Conservation (phyloP, 306 rosid genomes). For the Castanea crenata region DNA sequence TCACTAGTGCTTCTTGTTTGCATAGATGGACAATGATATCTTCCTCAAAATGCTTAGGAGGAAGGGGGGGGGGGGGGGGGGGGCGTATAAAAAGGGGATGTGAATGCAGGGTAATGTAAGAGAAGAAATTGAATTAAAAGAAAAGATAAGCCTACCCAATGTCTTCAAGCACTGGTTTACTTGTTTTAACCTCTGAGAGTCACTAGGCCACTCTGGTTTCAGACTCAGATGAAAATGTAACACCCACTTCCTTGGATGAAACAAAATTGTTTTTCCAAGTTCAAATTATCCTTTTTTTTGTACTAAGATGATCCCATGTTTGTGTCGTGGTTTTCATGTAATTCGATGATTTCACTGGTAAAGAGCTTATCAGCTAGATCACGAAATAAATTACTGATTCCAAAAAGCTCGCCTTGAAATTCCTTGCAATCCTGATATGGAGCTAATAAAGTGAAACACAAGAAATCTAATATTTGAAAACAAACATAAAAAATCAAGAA, state of each 20-base stretch:
- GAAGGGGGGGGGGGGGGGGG: no score
- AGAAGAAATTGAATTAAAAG: conserved; percentile 7
- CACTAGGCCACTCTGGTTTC: conserved; percentile 32
- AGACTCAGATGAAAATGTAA: conserved; percentile 25
- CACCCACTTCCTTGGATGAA: conserved; percentile 34
- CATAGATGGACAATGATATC: neutral
- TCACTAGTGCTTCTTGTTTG: neutral
- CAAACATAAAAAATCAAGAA: neutral
- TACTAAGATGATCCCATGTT: conserved; percentile 5
- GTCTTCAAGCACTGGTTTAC: conserved; percentile 57
- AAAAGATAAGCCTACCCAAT: conserved; percentile 54
- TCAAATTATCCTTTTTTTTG: conserved; percentile 27
- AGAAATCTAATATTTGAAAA: conserved; percentile 13
- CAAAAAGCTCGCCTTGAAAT: conserved; percentile 94
- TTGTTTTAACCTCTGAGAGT: conserved; percentile 28
- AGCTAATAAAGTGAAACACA: neutral
- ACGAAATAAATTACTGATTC: conserved; percentile 84
- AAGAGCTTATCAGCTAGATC: conserved; percentile 83
- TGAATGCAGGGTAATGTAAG: neutral
- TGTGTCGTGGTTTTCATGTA: conserved; percentile 45
- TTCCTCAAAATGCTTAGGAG: neutral
- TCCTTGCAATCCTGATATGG: conserved; percentile 79
- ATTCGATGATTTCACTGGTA: conserved; percentile 74
- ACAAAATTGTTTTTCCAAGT: conserved; percentile 21
- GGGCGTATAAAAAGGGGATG: neutral